phyloP scores from a whole-genome alignment of 75 land plant genomes.

The Sequoia sempervirens region DNA sequence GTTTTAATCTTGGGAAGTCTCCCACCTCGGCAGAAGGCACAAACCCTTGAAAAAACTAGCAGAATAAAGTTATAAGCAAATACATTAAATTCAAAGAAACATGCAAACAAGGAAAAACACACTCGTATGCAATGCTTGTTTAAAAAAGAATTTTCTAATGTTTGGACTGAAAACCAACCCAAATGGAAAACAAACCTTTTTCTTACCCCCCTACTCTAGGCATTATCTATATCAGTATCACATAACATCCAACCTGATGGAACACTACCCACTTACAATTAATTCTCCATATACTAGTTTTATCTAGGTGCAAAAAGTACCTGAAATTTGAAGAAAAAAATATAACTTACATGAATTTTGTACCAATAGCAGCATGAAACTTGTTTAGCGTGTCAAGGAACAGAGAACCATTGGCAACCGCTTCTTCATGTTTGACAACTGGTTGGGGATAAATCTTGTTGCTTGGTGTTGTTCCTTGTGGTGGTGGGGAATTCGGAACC shows the following conservation, averaged over 20 bases:
- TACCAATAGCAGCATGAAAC: slow-evolving; percentile 66
- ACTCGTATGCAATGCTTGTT: background rate
- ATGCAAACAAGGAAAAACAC: background rate
- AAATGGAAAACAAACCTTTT: background rate
- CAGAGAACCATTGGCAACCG: slow-evolving; percentile 34
- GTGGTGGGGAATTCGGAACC: background rate
- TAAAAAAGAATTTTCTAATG: no score
- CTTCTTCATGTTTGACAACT: slow-evolving; percentile 57
- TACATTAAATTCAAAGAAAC: background rate
- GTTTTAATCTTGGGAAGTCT: background rate
- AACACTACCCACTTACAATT: background rate
- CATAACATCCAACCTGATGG: background rate
- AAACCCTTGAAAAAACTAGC: background rate
- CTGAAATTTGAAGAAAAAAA: background rate
- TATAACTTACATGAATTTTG: slow-evolving; percentile 71
- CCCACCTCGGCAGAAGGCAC: background rate
- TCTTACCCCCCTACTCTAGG: background rate
- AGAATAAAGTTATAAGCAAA: background rate
- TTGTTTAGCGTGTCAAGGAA: slow-evolving; percentile 68
- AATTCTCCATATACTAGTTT: background rate
- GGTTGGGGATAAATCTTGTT: slow-evolving; percentile 47
- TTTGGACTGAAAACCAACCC: background rate
- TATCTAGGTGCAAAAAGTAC: background rate
- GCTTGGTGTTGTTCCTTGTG: background rate
- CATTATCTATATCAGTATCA: background rate